Evolutionary conservation across 1,284 basidiomycete species (phyloP), one percentile per base, ranked within the genome.

Genomic region (Sphagnurus paluster): DNA sequence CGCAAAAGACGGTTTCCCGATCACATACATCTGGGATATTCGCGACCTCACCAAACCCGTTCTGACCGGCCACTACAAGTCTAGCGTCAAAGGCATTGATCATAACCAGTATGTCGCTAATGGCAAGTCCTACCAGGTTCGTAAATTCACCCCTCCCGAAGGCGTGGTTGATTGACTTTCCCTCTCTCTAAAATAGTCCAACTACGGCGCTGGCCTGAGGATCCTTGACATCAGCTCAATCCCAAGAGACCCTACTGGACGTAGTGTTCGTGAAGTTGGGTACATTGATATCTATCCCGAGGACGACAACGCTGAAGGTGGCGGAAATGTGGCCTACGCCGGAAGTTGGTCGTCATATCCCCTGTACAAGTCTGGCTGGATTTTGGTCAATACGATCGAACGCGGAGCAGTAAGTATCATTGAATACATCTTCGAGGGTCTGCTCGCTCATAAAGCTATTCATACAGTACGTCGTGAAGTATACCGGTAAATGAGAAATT

Each of bases 11-110:
- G 52, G 53, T 10, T 53, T 55, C 52, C 53, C 62, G 1, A 50
- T 56, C 35, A 62, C 63, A 9, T 65, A 63, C 50, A 61, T 65
- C 38, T 65, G 63, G 63, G 57, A 65, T 43, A 59, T 65, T 44
- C 47, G 49, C 7, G 37, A 54, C 41, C 60, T 62, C 30, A 43
- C 35, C 7, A 34, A 38, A 16, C 61, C 60, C 5, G 44, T 52
- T 4, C 49, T 57, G 20, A 58, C 61, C 2, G 61, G 61, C 1
- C 54, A 54, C 28, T 59, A 57, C 53, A 58, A 58, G 33, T 49
- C 55, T 11, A 43, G 42, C 8, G 50, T 39, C 10, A 46, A 48
- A 36, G 52, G 54, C 16, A 62, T 63, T 34, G 61, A 63, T 48
- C 61, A 63, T 45, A 63, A 63, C 26, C 60, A 60, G 29, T 62